A percentile compares a stretch with the other conserved stretches of the same genome.
Evolutionary conservation across 305 asterid species (phyloP).

Genomic region (Solanum hybrid): DNA sequence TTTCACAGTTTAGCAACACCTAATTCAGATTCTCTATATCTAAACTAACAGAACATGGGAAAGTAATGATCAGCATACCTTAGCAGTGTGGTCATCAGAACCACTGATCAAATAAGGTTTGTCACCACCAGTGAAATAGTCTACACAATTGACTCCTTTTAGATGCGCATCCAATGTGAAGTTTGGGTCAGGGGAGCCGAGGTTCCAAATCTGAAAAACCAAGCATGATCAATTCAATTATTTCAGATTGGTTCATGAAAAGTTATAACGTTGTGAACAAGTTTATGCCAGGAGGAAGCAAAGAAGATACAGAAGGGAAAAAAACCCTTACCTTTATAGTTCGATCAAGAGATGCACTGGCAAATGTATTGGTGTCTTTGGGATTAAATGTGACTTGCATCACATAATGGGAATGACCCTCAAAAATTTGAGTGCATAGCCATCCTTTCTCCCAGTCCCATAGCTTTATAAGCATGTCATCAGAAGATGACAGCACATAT

Average conservation of each 20-base stretch:
- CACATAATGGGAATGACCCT: slow-evolving; percentile 98
- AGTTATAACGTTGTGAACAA: not conserved
- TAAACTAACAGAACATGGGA: slow-evolving; percentile 12
- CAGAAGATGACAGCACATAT: slow-evolving; percentile 90
- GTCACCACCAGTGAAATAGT: slow-evolving; percentile 95
- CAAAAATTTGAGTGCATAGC: slow-evolving; percentile 93
- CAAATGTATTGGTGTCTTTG: slow-evolving; percentile 95
- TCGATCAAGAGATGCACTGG: slow-evolving; percentile 98
- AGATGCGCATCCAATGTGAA: slow-evolving; percentile 93
- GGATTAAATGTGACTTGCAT: slow-evolving; percentile 99
- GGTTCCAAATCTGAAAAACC: slow-evolving; percentile 82
- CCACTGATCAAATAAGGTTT: slow-evolving; percentile 93
- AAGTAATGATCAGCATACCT: slow-evolving; percentile 42
- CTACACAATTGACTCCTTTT: slow-evolving; percentile 98
- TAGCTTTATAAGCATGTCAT: slow-evolving; percentile 98
- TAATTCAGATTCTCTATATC: not conserved
- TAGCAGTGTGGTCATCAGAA: slow-evolving; percentile 98
- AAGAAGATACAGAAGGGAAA: not conserved
- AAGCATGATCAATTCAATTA: slow-evolving; percentile 7
- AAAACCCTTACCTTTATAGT: slow-evolving; percentile 68
- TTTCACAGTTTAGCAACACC: slow-evolving; percentile 15
- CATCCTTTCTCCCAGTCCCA: slow-evolving; percentile 99
- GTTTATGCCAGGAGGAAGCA: not conserved
- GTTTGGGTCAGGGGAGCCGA: slow-evolving; percentile 98
- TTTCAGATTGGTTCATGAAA: not conserved